A percentile compares a stretch with the other conserved stretches of the same genome.
phyloP scores from a whole-genome alignment of 2,329 filamentous ascomycete genomes.

The Penicillium sp. region DNA sequence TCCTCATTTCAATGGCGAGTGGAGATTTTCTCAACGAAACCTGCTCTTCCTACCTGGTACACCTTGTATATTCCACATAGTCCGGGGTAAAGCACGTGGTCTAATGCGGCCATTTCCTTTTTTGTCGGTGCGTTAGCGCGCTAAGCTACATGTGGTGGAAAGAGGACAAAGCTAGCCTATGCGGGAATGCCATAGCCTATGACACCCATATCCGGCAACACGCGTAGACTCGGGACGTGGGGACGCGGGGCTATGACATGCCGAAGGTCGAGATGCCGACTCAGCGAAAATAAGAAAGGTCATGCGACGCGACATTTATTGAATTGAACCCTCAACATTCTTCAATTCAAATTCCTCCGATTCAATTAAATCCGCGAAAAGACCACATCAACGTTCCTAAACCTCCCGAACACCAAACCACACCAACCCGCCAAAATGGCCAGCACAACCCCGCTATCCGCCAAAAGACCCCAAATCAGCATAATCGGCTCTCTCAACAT shows the following conservation, averaged over 20 bases:
- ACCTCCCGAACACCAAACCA: background rate
- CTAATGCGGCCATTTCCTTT: background rate
- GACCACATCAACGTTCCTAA: background rate
- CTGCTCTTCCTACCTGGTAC: too few relatives aligned
- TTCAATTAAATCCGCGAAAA: background rate
- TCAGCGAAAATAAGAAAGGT: background rate
- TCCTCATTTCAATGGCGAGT: too few relatives aligned
- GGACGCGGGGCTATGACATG: background rate
- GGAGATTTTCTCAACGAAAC: background rate
- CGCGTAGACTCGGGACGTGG: background rate
- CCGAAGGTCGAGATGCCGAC: background rate
- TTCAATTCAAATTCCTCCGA: too few relatives aligned
- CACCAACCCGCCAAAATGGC: constrained; percentile 7
- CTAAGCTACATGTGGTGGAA: background rate
- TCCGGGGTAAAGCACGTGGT: background rate
- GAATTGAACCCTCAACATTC: background rate
- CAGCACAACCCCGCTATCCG: background rate
- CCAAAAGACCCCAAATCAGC: constrained; percentile 53
- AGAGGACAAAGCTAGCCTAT: background rate
- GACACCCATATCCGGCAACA: background rate
- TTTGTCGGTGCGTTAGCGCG: background rate
- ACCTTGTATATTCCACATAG: background rate
- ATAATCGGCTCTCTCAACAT: constrained; percentile 87
- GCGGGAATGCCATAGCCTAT: background rate
- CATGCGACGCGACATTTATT: background rate